These are phyloP conservation scores for Fraxinus albicans DNA, from an alignment of 305 asterid species.

Conservation along the genomic window DNA sequence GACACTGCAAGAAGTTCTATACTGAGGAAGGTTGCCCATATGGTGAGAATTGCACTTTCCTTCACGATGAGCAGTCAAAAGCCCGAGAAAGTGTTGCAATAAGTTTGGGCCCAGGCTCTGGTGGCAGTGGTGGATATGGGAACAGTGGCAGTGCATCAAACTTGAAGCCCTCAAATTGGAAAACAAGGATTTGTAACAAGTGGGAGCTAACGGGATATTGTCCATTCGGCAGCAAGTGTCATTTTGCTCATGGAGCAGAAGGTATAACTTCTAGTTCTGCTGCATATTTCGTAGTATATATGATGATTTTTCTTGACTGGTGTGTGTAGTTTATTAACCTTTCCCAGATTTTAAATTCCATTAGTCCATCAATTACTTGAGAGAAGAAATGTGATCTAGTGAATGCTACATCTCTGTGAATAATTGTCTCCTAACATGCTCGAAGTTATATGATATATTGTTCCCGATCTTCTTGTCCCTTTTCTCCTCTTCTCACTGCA, in stretches of 20 bases:
- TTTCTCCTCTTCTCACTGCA: not conserved
- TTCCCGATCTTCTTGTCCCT: not conserved
- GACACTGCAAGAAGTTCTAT: conserved; percentile 74
- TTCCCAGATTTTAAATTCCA: not conserved
- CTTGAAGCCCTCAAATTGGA: conserved; percentile 80
- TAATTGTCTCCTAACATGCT: not conserved
- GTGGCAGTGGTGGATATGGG: conserved; percentile 50
- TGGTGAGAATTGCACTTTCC: conserved; percentile 79
- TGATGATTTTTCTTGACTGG: conserved; percentile 2
- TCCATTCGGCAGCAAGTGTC: conserved; percentile 85
- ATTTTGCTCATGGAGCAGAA: conserved; percentile 80
- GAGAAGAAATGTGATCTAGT: not conserved
- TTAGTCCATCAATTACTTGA: not conserved
- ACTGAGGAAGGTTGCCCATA: conserved; percentile 86
- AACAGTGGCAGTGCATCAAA: conserved; percentile 34
- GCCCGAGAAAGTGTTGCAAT: conserved; percentile 77
- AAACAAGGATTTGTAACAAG: conserved; percentile 84
- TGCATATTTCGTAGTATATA: not conserved
- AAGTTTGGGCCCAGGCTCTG: conserved; percentile 65
- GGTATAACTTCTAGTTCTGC: conserved; percentile 17
- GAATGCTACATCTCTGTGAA: not conserved
- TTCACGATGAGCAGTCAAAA: conserved; percentile 76
- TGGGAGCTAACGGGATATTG: conserved; percentile 90
- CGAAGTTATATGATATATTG: not conserved
- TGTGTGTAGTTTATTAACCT: not conserved